Percentiles rank a stretch among this genome's conserved stretches.
phyloP scores from a whole-genome alignment of 192 early-diverging fungal species.

The Linnemannia hyalina region DNA sequence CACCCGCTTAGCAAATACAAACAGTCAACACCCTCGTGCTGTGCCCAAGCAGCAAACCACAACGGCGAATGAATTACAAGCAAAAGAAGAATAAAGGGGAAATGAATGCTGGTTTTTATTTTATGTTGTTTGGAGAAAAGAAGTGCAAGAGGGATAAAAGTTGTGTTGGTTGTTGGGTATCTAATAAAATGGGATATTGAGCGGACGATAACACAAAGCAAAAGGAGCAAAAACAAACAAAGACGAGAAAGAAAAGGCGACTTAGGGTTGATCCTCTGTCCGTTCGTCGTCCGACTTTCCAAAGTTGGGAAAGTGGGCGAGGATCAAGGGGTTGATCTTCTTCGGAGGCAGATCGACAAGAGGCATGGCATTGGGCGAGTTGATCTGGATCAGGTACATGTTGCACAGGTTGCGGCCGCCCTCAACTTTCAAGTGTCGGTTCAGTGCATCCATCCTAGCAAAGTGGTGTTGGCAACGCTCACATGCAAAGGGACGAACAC shows the following conservation, averaged over 20 bases:
- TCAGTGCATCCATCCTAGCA: constrained; percentile 85
- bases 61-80: neutral
- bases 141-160: neutral
- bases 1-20: neutral
- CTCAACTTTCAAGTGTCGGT: constrained; percentile 72
- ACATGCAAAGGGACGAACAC: constrained; percentile 82
- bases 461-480: constrained; percentile 82
- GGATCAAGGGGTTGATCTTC: constrained; percentile 51
- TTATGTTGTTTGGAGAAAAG: neutral
- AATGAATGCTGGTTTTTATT: neutral
- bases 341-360: constrained; percentile 45
- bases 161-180: neutral
- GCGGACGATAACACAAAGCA: neutral
- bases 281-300: constrained; percentile 26
- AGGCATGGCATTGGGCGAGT: constrained; percentile 41
- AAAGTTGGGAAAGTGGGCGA: constrained; percentile 43
- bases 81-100: neutral
- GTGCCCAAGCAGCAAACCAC: neutral
- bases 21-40: neutral
- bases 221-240: neutral
- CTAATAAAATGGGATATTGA: neutral
- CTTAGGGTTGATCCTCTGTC: neutral
- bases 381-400: constrained; percentile 43
- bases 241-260: neutral
- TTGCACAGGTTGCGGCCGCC: constrained; percentile 54